A percentile compares a stretch with the other conserved stretches of the same genome.
Evolutionary conservation across 2,329 filamentous ascomycete species (phyloP).

Genomic region (Colletotrichum spaethianum): DNA sequence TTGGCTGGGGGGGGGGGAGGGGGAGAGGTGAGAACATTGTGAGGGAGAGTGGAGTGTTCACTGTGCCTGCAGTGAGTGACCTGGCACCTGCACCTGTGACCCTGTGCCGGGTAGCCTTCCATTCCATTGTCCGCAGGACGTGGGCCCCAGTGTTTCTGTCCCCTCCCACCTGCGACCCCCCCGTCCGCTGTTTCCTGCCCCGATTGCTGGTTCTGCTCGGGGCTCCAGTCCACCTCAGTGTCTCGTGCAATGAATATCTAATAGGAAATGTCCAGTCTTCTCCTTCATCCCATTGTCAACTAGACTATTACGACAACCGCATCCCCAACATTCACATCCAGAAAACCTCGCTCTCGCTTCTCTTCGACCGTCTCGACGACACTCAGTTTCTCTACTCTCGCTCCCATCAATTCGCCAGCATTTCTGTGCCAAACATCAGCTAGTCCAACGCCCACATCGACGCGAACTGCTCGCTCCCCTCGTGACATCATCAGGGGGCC

Average conservation of each 20-base stretch:
- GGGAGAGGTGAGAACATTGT: not conserved
- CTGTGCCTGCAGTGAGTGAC: constrained; percentile 8
- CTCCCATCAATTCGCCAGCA: constrained; percentile 33
- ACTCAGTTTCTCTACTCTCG: constrained; percentile 32
- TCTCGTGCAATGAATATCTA: constrained; percentile 39
- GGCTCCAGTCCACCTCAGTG: constrained; percentile 4
- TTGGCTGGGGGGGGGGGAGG: not conserved
- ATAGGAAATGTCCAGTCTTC: constrained; percentile 33
- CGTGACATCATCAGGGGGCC: constrained; percentile 42
- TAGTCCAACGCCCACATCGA: constrained; percentile 13
- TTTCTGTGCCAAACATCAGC: constrained; percentile 10
- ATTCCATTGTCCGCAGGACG: constrained; percentile 35
- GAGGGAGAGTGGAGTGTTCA: constrained; percentile 24
- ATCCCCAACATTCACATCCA: constrained; percentile 35
- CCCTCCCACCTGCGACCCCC: constrained; percentile 20
- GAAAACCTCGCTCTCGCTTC: constrained; percentile 12
- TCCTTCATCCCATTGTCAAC: constrained; percentile 41
- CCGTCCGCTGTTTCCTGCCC: constrained; percentile 15
- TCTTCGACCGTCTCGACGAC: constrained; percentile 31
- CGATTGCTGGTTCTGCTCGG: not conserved
- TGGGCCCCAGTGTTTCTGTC: constrained; percentile 21
- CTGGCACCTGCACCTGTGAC: constrained; percentile 7
- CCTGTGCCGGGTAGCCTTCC: constrained; percentile 19
- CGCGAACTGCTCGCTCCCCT: constrained; percentile 25
- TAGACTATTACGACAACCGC: constrained; percentile 41